These are phyloP conservation scores for Phragmites australis DNA, from an alignment of 176 grass and related monocot species.

Conservation along the genomic window DNA sequence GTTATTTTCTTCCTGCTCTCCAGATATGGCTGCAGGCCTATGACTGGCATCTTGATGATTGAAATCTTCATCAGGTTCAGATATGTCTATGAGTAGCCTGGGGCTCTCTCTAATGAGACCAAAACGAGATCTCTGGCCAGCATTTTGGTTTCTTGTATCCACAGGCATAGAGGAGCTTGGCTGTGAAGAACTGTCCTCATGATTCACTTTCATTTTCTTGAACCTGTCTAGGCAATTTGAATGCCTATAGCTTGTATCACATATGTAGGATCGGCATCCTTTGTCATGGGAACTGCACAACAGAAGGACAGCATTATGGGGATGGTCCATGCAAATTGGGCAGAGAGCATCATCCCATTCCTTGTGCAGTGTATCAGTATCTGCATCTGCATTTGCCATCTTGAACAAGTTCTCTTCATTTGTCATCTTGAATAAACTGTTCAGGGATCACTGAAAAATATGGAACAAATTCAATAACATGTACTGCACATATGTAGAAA, in stretches of 20 bases:
- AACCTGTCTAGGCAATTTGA: conserved; percentile 84
- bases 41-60: conserved; percentile 35
- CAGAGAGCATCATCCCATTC: conserved; percentile 76
- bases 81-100: conserved; percentile 27
- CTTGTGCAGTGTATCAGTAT: conserved; percentile 47
- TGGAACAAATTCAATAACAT: conserved; percentile 6
- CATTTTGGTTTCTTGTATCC: conserved; percentile 43
- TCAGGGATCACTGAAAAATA: conserved; percentile 19
- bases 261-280: conserved; percentile 75
- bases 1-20: conserved; percentile 40
- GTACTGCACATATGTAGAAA: background rate
- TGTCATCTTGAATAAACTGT: conserved; percentile 42
- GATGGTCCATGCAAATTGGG: conserved; percentile 90
- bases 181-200: conserved; percentile 36
- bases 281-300: conserved; percentile 67
- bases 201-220: conserved; percentile 56
- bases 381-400: conserved; percentile 34
- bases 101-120: conserved; percentile 22
- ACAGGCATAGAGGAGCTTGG: conserved; percentile 31
- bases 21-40: background rate
- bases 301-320: conserved; percentile 76
- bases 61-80: conserved; percentile 35
- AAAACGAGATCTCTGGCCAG: conserved; percentile 25
- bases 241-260: conserved; percentile 78
- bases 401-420: conserved; percentile 34